phyloP scores from a whole-genome alignment of 2,329 filamentous ascomycete species.

The Aureobasidium leucospermi region DNA sequence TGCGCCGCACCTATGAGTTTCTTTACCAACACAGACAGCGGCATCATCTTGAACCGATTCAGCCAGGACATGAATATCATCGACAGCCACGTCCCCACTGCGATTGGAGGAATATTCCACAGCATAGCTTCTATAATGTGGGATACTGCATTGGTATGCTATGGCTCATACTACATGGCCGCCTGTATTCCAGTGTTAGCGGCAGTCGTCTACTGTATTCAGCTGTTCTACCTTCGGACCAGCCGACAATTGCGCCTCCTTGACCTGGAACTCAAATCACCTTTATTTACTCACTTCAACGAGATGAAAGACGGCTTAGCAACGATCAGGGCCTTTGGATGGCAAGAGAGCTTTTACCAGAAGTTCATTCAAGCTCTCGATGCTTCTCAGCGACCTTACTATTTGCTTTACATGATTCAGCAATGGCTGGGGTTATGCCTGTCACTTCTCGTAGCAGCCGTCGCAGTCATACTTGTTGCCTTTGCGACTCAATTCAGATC shows the following conservation, averaged over 20 bases:
- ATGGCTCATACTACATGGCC: background rate
- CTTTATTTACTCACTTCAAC: constrained; percentile 45
- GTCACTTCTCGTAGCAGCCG: constrained; percentile 32
- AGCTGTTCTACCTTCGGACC: constrained; percentile 41
- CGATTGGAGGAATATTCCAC: constrained; percentile 16
- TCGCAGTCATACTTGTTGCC: constrained; percentile 23
- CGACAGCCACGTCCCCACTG: constrained; percentile 22
- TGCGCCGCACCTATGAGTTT: background rate
- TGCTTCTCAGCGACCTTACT: constrained; percentile 37
- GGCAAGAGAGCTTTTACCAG: constrained; percentile 41
- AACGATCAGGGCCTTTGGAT: constrained; percentile 47
- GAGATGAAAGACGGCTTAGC: constrained; percentile 43
- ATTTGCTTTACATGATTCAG: constrained; percentile 39
- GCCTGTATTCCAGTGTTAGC: background rate
- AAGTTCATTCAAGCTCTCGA: constrained; percentile 28
- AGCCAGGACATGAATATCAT: constrained; percentile 42
- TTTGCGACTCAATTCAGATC: constrained; percentile 37
- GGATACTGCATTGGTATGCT: background rate
- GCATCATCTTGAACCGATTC: constrained; percentile 24
- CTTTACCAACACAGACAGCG: background rate
- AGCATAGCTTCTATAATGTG: background rate
- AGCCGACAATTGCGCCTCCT: constrained; percentile 44
- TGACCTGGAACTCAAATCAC: constrained; percentile 45
- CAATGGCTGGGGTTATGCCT: constrained; percentile 37
- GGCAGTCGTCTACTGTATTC: constrained; percentile 26